phyloP scores from a whole-genome alignment of 176 grass and related monocot species.

The Phragmites australis region DNA sequence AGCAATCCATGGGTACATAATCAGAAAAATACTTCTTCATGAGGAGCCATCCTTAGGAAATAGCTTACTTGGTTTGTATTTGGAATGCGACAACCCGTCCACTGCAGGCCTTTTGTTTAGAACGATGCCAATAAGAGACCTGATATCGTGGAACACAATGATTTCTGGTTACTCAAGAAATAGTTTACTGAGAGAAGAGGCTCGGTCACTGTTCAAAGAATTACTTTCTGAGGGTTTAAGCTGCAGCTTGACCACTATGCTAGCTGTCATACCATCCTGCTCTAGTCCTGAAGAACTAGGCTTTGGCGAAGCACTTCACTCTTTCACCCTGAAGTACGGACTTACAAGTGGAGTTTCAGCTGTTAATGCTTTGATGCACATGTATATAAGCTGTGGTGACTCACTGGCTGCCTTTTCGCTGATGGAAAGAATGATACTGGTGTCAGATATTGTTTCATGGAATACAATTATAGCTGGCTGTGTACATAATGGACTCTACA shows the following conservation, averaged over 20 bases:
- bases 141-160: conserved; percentile 88
- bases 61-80: conserved; percentile 60
- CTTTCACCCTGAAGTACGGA: conserved; percentile 56
- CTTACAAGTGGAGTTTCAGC: conserved; percentile 45
- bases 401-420: conserved; percentile 40
- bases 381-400: conserved; percentile 68
- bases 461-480: conserved; percentile 77
- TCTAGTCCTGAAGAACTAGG: conserved; percentile 52
- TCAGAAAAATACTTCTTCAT: conserved; percentile 37
- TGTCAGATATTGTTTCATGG: conserved; percentile 82
- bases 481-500: conserved; percentile 56
- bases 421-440: conserved; percentile 36
- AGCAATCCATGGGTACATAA: conserved; percentile 61
- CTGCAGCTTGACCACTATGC: conserved; percentile 57
- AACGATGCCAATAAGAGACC: conserved; percentile 61
- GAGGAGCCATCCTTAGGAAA: conserved; percentile 53
- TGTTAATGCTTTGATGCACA: conserved; percentile 75
- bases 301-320: conserved; percentile 68
- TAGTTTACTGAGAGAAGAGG: conserved; percentile 35
- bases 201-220: conserved; percentile 39
- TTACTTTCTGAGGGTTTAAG: conserved; percentile 51
- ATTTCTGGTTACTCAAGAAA: conserved; percentile 63
- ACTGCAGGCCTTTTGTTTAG: conserved; percentile 51
- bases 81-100: conserved; percentile 49
- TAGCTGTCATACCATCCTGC: conserved; percentile 65